A percentile compares a stretch with the other conserved stretches of the same genome.
Evolutionary conservation across 2,329 filamentous ascomycete genomes (phyloP).

Genomic region (Penicillium griseofulvum): DNA sequence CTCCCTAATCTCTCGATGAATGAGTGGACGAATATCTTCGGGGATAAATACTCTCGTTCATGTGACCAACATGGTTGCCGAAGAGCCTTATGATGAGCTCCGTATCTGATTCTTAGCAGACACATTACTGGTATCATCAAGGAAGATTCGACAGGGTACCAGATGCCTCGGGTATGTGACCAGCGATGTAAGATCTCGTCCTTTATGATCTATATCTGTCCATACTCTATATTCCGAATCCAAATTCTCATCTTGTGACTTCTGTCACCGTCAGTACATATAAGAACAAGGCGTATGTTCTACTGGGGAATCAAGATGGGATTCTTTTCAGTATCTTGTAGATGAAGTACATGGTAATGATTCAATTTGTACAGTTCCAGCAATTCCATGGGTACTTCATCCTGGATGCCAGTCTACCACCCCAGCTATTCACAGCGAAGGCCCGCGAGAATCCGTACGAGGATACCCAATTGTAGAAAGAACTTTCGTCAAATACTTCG

Average conservation of each 20-base stretch:
- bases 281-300: too few species aligned
- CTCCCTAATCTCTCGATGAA: not conserved
- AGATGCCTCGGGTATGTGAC: not conserved
- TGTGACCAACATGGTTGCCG: too few species aligned
- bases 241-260: not conserved
- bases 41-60: fast-evolving
- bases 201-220: too few species aligned
- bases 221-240: not conserved
- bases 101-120: not conserved
- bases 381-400: not conserved
- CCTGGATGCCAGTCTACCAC: not conserved
- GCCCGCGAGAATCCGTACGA: conserved; percentile 12
- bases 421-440: not conserved
- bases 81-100: too few species aligned
- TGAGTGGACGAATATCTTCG: too few species aligned
- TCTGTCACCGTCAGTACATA: too few species aligned
- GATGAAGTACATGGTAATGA: not conserved
- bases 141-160: not conserved
- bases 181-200: too few species aligned
- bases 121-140: not conserved
- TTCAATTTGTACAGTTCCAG: not conserved
- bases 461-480: conserved; percentile 45
- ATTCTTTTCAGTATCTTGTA: too few species aligned
- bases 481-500: conserved; percentile 44
- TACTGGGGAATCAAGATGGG: too few species aligned